phyloP scores from a whole-genome alignment of 345 rosid genomes.

The Aquilaria malaccensis region DNA sequence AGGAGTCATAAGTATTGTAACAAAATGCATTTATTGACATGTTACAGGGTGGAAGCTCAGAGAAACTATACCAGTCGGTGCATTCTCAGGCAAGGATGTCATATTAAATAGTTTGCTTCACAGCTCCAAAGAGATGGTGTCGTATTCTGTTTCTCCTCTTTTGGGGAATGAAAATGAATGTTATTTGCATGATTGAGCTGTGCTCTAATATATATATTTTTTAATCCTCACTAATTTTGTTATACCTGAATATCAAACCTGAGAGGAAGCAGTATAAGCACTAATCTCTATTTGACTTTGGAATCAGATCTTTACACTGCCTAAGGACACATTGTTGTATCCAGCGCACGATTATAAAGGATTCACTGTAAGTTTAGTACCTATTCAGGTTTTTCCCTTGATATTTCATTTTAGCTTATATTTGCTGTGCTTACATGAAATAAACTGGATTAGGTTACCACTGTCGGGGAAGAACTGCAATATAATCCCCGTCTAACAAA shows the following conservation, averaged over 20 bases:
- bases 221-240: no score
- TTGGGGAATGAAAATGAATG: neutral
- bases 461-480: constrained; percentile 84
- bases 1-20: neutral
- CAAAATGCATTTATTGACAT: neutral
- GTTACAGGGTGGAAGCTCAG: constrained; percentile 81
- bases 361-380: constrained; percentile 43
- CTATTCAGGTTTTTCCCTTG: neutral
- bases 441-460: constrained; percentile 55
- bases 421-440: constrained; percentile 9
- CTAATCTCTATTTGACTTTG: constrained; percentile 4
- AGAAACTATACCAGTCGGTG: constrained; percentile 76
- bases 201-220: no score
- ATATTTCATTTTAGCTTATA: constrained; percentile 3
- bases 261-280: no score
- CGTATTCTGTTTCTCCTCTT: neutral
- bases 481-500: constrained; percentile 77
- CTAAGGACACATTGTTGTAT: constrained; percentile 75
- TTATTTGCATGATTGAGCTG: no score
- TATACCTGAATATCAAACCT: no score
- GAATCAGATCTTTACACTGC: constrained; percentile 75
- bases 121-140: no score
- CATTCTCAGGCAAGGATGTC: constrained; percentile 74
- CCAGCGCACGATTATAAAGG: constrained; percentile 98
- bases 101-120: neutral